Conservation (phyloP, 2,329 filamentous ascomycete species). For the Alternaria rosae region DNA sequence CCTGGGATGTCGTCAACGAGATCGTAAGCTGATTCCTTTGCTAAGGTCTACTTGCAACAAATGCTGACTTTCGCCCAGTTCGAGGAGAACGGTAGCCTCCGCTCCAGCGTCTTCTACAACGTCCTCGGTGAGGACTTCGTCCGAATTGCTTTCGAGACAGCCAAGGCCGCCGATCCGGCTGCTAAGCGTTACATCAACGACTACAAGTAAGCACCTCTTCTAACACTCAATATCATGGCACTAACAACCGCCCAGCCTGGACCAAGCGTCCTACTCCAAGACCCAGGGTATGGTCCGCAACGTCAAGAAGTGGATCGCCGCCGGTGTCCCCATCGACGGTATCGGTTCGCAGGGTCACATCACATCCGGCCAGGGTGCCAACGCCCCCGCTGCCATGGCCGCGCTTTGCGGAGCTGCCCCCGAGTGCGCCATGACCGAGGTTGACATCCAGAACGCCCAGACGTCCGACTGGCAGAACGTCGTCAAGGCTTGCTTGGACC, state of each 20-base stretch:
- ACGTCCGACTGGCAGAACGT: constrained; percentile 65
- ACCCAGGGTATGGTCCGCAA: constrained; percentile 63
- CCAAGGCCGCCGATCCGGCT: constrained; percentile 69
- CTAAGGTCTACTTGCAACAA: no score
- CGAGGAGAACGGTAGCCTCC: constrained; percentile 66
- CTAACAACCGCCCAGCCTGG: constrained; percentile 62
- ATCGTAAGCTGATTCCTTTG: constrained; percentile 52
- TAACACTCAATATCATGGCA: background rate
- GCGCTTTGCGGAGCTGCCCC: constrained; percentile 62
- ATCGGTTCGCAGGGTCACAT: constrained; percentile 61
- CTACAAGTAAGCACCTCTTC: constrained; percentile 51
- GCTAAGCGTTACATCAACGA: constrained; percentile 82
- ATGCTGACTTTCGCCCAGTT: constrained; percentile 51
- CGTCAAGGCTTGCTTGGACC: constrained; percentile 66
- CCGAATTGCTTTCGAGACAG: constrained; percentile 74
- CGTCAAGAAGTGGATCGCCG: constrained; percentile 70
- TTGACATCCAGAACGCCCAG: constrained; percentile 70
- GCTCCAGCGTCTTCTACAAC: constrained; percentile 69
- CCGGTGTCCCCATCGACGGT: constrained; percentile 71
- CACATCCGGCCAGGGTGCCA: constrained; percentile 56
- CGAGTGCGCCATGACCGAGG: constrained; percentile 72
- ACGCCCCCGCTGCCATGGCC: constrained; percentile 57
- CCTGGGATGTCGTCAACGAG: constrained; percentile 72
- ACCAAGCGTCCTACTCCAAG: constrained; percentile 67
- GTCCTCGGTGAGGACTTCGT: constrained; percentile 77